Base-by-base conservation (phyloP, 257 asterid species). In the Solanum megistacrolobum region DNA sequence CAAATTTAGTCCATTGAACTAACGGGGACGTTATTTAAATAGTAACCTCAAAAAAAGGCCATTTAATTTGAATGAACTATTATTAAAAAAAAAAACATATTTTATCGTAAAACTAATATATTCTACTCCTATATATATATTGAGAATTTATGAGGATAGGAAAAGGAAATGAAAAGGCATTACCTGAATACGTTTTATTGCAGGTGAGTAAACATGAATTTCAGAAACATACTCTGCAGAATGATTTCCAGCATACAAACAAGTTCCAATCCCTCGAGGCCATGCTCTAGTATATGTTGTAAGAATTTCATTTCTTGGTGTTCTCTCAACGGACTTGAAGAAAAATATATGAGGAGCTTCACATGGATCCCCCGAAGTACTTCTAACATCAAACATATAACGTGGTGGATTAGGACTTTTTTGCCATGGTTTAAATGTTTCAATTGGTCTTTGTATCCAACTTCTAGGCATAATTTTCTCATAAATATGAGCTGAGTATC, bases 311-410 rank as follows among this genome's bases (percentile, higher is more conserved):
- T 86, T 32, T 11, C 71, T 60, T 2, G 88, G 2, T 3, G 81
- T 89, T 25, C 34, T 89, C 9, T 90, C 27, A 1, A 91, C 5
- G 1, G 89, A 88, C 3, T 92, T 69, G 7, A 91, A 89, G 89
- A 88, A 95, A 84, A 93, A 95, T 0, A 90, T 8, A n/a, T 95
- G 96, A 4, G 98, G 98, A 29, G 92, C 89, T 6, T 91, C 91
- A 85, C 98, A 95, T 0, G 96, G 89, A 60, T 89, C 91, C 3
- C 25, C 5, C 1, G 89, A 84, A 13, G 89, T 91, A 32, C 10
- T 35, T 20, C 98, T 90, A 21, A 97, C 93, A 87, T 95, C 92
- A 89, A 95, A 90, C 97, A 94, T 92, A 88, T 88, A 94, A 36
- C 89, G 83, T 14, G 96, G 94, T 1, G 90, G 93, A 1, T 71